A percentile compares a stretch with the other conserved stretches of the same genome.
Conservation (phyloP, 371 early-diverging fungal genomes). For the Mucor lusitanicus region DNA sequence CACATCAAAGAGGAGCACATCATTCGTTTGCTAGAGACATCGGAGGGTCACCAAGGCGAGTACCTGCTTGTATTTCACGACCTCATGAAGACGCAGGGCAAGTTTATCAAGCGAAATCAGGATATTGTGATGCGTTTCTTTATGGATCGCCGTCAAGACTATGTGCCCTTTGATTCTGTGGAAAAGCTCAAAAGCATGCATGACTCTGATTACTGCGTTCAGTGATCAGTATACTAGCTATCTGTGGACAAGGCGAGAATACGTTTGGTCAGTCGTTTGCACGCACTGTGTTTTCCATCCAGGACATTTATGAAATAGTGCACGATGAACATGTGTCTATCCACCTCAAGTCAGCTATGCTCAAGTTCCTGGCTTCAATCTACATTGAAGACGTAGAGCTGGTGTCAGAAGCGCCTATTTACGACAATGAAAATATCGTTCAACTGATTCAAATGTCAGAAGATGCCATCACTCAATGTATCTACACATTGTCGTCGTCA, state of each 20-base stretch:
- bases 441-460: conserved; percentile 18
- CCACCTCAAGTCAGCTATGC: conserved; percentile 23
- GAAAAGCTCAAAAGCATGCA: conserved; percentile 9
- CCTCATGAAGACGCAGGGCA: conserved; percentile 48
- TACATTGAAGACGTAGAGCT: conserved; percentile 41
- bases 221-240: conserved; percentile 42
- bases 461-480: conserved; percentile 17
- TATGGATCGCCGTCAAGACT: conserved; percentile 44
- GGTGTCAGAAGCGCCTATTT: conserved; percentile 17
- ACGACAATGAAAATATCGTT: conserved; percentile 23
- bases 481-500: not conserved
- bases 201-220: conserved; percentile 39
- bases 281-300: conserved; percentile 34
- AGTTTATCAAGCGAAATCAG: conserved; percentile 50
- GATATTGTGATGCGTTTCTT: conserved; percentile 41
- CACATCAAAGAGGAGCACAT: conserved; percentile 44
- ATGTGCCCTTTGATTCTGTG: conserved; percentile 35
- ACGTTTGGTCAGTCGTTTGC: conserved; percentile 54
- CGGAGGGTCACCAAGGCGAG: conserved; percentile 37
- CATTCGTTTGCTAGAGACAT: conserved; percentile 42
- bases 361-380: conserved; percentile 36
- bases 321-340: conserved; percentile 12
- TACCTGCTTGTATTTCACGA: conserved; percentile 42
- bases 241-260: conserved; percentile 58
- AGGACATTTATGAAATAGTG: conserved; percentile 24